phyloP scores from a whole-genome alignment of 768 basidiomycete species.

The Agrocybe chaxingu region DNA sequence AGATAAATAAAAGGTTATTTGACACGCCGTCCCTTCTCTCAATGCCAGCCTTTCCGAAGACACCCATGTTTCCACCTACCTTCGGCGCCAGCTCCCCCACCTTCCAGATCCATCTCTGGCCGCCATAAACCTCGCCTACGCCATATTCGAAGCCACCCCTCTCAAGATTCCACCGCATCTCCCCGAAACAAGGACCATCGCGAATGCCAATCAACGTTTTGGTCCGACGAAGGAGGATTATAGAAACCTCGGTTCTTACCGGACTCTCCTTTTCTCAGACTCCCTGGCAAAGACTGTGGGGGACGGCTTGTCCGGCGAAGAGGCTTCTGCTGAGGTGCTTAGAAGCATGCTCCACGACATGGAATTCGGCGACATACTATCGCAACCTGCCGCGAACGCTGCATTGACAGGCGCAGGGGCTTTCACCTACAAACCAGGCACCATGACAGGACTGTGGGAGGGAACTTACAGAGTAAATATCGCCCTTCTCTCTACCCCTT shows the following conservation, averaged over 20 bases:
- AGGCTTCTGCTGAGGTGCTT: not conserved
- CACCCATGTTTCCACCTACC: slow-evolving; percentile 5
- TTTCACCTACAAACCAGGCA: slow-evolving; percentile 32
- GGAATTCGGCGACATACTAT: slow-evolving; percentile 18
- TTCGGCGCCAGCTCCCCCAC: slow-evolving; percentile 8
- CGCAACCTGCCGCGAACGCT: not conserved
- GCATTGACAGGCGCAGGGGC: slow-evolving; percentile 8
- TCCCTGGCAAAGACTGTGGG: slow-evolving; percentile 4
- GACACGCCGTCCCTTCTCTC: not conserved
- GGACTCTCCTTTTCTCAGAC: slow-evolving; percentile 49
- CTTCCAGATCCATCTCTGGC: slow-evolving; percentile 38
- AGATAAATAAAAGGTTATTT: too few relatives aligned
- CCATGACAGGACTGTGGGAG: slow-evolving; percentile 58
- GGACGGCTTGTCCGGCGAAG: not conserved
- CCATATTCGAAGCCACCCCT: slow-evolving; percentile 42
- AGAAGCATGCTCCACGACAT: slow-evolving; percentile 29
- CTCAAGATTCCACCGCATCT: slow-evolving; percentile 48
- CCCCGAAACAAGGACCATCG: slow-evolving; percentile 43
- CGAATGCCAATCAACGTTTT: slow-evolving; percentile 37
- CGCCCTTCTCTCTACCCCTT: not conserved
- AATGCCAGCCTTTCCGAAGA: not conserved
- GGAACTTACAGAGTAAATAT: slow-evolving; percentile 53
- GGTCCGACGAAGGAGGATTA: slow-evolving; percentile 59
- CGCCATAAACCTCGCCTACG: slow-evolving; percentile 52
- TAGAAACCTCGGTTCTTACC: slow-evolving; percentile 33